Evolutionary conservation across 768 basidiomycete genomes (phyloP).

Genomic region (Pleurotus platypus): DNA sequence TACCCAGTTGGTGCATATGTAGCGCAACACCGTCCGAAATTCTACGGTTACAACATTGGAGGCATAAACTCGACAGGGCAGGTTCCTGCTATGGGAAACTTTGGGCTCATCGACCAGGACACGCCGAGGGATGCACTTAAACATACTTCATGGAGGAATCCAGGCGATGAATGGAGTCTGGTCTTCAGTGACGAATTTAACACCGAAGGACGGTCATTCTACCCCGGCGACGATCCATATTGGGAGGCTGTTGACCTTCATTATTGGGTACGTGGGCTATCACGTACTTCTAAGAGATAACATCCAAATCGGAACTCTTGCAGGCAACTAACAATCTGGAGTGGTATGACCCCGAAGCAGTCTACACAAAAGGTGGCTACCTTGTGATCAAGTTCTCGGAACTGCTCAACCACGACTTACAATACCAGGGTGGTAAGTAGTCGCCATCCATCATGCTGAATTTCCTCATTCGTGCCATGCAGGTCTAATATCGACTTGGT

Average conservation of each 20-base stretch:
- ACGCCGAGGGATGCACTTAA: conserved; percentile 56
- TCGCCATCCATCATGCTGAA: conserved; percentile 13
- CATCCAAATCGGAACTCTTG: conserved; percentile 20
- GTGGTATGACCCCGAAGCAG: conserved; percentile 82
- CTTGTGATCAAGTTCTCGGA: conserved; percentile 67
- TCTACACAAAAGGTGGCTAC: conserved; percentile 66
- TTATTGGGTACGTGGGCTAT: conserved; percentile 54
- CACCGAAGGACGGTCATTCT: conserved; percentile 69
- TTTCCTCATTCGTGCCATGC: conserved; percentile 27
- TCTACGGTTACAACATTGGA: conserved; percentile 35
- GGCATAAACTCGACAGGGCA: conserved; percentile 69
- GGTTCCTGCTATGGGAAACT: conserved; percentile 62
- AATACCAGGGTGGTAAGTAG: conserved; percentile 62
- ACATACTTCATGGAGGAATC: conserved; percentile 55
- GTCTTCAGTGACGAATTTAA: conserved; percentile 87
- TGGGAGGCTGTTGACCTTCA: conserved; percentile 79
- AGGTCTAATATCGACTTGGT: conserved; percentile 47
- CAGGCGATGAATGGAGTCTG: conserved; percentile 46
- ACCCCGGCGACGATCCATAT: conserved; percentile 82
- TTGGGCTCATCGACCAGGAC: conserved; percentile 55
- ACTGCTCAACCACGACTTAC: conserved; percentile 59
- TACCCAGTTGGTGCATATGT: conserved; percentile 31
- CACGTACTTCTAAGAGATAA: neutral
- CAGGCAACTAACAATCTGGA: conserved; percentile 68
- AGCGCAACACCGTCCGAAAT: conserved; percentile 17